Evolutionary conservation across 768 basidiomycete genomes (phyloP), one percentile per base, ranked within the genome.

Genomic region (Boletus rubescentipes): DNA sequence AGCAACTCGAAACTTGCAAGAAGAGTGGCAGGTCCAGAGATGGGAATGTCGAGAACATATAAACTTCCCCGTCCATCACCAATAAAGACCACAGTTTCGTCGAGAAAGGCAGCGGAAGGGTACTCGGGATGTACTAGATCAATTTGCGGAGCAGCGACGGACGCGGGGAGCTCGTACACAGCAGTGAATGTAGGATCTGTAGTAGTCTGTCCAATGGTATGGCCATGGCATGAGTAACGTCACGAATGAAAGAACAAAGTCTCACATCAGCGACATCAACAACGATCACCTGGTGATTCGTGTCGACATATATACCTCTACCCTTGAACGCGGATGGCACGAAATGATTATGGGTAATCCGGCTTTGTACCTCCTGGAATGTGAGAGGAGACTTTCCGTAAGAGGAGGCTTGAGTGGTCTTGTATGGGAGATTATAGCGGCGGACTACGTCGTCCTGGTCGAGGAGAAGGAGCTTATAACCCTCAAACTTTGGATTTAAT

Each of bases 301-400:
- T 73, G 61, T 93, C 91, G 23, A 93, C 71, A 61, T 92, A 94
- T 26, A 85, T 71, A 3, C 83, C 83, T 21, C 75, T 74, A 20
- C 74, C 70, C 11, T 75, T 73, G 34, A 76, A 66, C 15, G 67
- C 65, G 18, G 80, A 79, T 4, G 82, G 70, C 12, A 78, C 71
- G 14, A 94, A 78, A 64, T 94, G 92, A 61, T 94, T 93, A 68
- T 93, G 89, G 15, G 86, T 80, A 54, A 94, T 89, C 45, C 92
- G 78, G 63, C 87, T 89, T 67, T 89, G 86, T 51, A 93, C 86
- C 61, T 93, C 92, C 53, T 89, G 80, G 61, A 92, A 89, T 2
- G 85, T 83, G 20, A 93, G 75, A 9, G 83, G 82, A 0, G 79
- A 73, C 52, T 75, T 79, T 9, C 82, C 81, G 4, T 88, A 85